Percentiles rank a stretch among this genome's conserved stretches.
Evolutionary conservation across 1,139 yeast genomes (phyloP).

Genomic region (Diutina siamensis): DNA sequence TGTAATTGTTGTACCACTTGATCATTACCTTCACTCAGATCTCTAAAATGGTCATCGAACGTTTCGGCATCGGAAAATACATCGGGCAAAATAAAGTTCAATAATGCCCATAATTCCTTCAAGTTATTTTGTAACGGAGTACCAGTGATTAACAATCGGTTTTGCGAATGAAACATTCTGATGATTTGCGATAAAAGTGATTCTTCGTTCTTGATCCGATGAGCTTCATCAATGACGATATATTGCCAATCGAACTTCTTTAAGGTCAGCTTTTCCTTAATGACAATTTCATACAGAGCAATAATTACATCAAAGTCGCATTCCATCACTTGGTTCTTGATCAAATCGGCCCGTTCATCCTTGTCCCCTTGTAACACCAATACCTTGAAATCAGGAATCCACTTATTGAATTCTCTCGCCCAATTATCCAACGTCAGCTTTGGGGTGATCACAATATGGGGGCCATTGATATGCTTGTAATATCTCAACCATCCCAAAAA

Average conservation of each 20-base stretch:
- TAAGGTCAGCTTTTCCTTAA: slow-evolving; percentile 71
- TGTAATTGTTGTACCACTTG: slow-evolving; percentile 76
- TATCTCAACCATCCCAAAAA: slow-evolving; percentile 82
- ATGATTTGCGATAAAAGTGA: slow-evolving; percentile 83
- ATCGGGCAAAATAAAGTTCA: slow-evolving; percentile 86
- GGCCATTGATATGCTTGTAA: slow-evolving; percentile 71
- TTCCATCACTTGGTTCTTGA: slow-evolving; percentile 46
- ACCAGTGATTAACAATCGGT: slow-evolving; percentile 83
- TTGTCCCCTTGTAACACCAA: slow-evolving; percentile 81
- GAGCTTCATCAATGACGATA: slow-evolving; percentile 92
- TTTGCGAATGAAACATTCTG: slow-evolving; percentile 73
- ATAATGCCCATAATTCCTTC: slow-evolving; percentile 91
- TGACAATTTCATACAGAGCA: slow-evolving; percentile 88
- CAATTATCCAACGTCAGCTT: slow-evolving; percentile 93
- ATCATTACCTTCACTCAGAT: slow-evolving; percentile 30
- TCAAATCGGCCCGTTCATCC: slow-evolving; percentile 54
- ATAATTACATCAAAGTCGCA: slow-evolving; percentile 83
- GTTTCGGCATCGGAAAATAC: slow-evolving; percentile 85
- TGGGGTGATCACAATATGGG: slow-evolving; percentile 86
- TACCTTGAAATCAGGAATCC: slow-evolving; percentile 95
- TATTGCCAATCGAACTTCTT: slow-evolving; percentile 89
- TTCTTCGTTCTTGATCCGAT: slow-evolving; percentile 89
- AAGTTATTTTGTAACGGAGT: slow-evolving; percentile 91
- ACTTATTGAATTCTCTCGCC: slow-evolving; percentile 83
- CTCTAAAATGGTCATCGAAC: slow-evolving; percentile 81